Conservation (phyloP, 2,329 filamentous ascomycete genomes). For the Fonsecaea nubica region DNA sequence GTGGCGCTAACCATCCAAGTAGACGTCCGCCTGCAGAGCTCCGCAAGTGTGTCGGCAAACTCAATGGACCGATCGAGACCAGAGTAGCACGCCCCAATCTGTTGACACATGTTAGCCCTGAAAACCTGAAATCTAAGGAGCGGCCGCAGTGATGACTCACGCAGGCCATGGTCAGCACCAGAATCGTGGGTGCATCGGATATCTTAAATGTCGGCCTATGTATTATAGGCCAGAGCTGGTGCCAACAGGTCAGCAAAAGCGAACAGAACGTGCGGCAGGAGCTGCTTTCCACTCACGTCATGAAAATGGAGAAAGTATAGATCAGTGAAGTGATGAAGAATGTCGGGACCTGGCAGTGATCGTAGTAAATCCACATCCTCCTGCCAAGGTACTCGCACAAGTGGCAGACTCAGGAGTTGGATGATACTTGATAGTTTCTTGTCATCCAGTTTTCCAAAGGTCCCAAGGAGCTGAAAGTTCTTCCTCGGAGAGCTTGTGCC, state of each 20-base stretch:
- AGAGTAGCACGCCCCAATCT: slow-evolving; percentile 21
- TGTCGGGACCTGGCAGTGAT: slow-evolving; percentile 4
- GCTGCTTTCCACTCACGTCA: slow-evolving; percentile 1
- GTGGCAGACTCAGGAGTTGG: slow-evolving; percentile 20
- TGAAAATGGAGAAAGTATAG: slow-evolving; percentile 22
- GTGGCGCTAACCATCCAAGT: slow-evolving; percentile 15
- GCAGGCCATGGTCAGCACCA: slow-evolving; percentile 15
- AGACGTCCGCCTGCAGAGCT: slow-evolving; percentile 17
- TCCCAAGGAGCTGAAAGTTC: not conserved
- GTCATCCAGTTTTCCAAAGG: slow-evolving; percentile 4
- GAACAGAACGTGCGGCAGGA: not conserved
- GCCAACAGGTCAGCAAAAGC: not conserved
- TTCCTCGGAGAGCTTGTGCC: slow-evolving; percentile 11
- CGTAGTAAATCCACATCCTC: slow-evolving; percentile 11
- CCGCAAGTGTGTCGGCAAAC: slow-evolving; percentile 14
- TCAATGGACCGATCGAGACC: slow-evolving; percentile 15
- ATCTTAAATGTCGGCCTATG: slow-evolving; percentile 20
- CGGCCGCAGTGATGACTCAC: not conserved
- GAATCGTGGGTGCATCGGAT: slow-evolving; percentile 19
- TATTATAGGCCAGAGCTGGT: slow-evolving; percentile 20
- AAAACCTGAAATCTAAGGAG: not conserved
- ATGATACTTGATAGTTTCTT: slow-evolving; percentile 8
- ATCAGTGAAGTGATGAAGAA: slow-evolving; percentile 21
- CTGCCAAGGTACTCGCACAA: slow-evolving; percentile 14
- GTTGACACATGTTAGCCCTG: not conserved